A percentile compares a stretch with the other conserved stretches of the same genome.
phyloP scores from a whole-genome alignment of 2,329 filamentous ascomycete genomes.

The Fusarium protoensiforme region DNA sequence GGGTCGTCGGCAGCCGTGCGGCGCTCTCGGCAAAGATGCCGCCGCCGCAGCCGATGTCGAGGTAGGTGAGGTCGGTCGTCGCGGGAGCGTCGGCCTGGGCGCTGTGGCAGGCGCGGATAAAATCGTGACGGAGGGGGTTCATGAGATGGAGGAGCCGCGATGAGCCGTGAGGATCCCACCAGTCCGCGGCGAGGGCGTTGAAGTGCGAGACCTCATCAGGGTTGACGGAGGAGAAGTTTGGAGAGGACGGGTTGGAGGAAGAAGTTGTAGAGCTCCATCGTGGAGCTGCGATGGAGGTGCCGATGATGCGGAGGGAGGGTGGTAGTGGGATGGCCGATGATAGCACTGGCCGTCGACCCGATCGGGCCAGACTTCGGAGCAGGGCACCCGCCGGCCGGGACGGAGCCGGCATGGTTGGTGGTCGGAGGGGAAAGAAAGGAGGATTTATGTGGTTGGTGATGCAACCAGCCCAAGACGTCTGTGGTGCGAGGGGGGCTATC shows the following conservation, averaged over 20 bases:
- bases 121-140: conserved; percentile 96
- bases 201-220: conserved; percentile 93
- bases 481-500: conserved; percentile 16
- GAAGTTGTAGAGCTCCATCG: conserved; percentile 38
- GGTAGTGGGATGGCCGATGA: conserved; percentile 12
- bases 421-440: conserved; percentile 10
- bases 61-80: conserved; percentile 68
- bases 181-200: conserved; percentile 89
- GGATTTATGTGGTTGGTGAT: conserved; percentile 19
- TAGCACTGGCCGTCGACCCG: conserved; percentile 4
- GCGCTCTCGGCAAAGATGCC: conserved; percentile 95
- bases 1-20: conserved; percentile 73
- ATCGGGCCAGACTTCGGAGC: conserved; percentile 32
- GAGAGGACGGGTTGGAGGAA: conserved; percentile 18
- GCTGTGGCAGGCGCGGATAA: conserved; percentile 78
- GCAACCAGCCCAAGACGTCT: conserved; percentile 21
- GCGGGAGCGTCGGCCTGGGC: conserved; percentile 58
- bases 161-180: conserved; percentile 97
- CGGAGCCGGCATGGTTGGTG: conserved; percentile 38
- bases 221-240: conserved; percentile 78
- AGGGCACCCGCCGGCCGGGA: conserved; percentile 36
- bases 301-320: conserved; percentile 8
- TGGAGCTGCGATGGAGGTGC: not conserved
- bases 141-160: conserved; percentile 95
- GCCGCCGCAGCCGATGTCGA: conserved; percentile 95